Conservation (phyloP, 2,329 filamentous ascomycete genomes). For the Colletotrichum tropicale region DNA sequence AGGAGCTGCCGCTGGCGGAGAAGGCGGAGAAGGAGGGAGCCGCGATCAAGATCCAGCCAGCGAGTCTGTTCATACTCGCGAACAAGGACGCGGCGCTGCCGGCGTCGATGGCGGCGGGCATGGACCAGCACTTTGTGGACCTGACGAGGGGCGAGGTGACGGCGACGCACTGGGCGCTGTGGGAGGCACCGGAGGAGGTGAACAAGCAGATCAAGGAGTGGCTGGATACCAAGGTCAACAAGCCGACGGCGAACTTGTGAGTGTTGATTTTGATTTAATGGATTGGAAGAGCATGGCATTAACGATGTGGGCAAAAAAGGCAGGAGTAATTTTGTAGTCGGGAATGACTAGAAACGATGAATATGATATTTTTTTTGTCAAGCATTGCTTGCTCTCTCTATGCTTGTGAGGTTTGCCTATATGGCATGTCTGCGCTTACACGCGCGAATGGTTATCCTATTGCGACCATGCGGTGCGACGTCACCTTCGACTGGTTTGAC, state of each 20-base stretch:
- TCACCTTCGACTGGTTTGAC: background rate
- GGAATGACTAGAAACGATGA: background rate
- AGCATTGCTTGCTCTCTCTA: background rate
- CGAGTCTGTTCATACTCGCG: conserved; percentile 78
- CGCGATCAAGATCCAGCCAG: conserved; percentile 56
- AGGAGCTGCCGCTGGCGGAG: conserved; percentile 68
- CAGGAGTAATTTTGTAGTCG: background rate
- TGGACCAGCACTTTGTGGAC: conserved; percentile 70
- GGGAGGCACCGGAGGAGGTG: conserved; percentile 72
- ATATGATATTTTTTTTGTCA: background rate
- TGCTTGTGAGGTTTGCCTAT: background rate
- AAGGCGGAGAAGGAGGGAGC: conserved; percentile 41
- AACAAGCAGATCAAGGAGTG: conserved; percentile 74
- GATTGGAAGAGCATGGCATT: background rate
- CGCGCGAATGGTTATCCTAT: background rate
- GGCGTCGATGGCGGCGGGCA: conserved; percentile 71
- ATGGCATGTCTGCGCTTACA: background rate
- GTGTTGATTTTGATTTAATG: background rate
- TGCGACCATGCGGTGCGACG: background rate
- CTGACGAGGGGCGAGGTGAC: conserved; percentile 70
- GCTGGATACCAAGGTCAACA: conserved; percentile 48
- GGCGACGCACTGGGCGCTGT: conserved; percentile 82
- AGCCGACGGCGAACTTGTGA: conserved; percentile 9
- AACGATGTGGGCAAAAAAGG: background rate
- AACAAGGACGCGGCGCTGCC: conserved; percentile 74